Evolutionary conservation across 2,329 filamentous ascomycete genomes (phyloP).

Genomic region (Aspergillus sp.): DNA sequence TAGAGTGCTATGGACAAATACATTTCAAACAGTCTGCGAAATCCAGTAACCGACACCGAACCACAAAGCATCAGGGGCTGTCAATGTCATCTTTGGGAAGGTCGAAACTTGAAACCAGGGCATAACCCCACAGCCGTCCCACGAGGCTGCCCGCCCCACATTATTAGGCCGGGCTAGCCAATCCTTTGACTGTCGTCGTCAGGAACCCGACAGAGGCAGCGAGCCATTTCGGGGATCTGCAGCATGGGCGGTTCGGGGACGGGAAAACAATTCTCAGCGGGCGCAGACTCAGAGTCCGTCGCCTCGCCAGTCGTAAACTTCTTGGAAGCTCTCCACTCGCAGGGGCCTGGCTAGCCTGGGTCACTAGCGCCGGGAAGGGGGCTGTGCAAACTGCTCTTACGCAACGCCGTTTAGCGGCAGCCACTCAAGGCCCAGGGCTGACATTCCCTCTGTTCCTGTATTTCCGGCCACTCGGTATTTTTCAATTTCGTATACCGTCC

Average conservation of each 20-base stretch:
- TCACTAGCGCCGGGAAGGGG: conserved; percentile 26
- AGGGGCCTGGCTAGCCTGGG: conserved; percentile 17
- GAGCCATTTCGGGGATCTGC: conserved; percentile 5
- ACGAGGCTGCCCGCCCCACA: conserved; percentile 24
- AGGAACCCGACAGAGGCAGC: conserved; percentile 3
- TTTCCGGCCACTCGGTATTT: neutral
- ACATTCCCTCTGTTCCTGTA: conserved; percentile 2
- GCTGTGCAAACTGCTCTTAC: conserved; percentile 29
- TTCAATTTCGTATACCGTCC: neutral
- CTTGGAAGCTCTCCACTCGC: conserved; percentile 1
- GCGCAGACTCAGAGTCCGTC: neutral
- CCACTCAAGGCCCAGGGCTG: conserved; percentile 6
- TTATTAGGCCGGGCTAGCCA: neutral
- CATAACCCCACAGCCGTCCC: conserved; percentile 22
- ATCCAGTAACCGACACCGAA: neutral
- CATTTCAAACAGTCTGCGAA: neutral
- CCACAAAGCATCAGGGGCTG: neutral
- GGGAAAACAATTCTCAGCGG: conserved; percentile 10
- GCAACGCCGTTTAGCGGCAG: conserved; percentile 19
- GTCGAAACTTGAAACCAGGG: conserved; percentile 16
- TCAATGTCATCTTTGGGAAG: conserved; percentile 9
- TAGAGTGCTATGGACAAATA: neutral
- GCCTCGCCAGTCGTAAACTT: neutral
- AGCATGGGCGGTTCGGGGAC: conserved; percentile 17
- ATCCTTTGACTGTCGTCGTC: neutral